These are phyloP conservation scores for Fusarium anguioides DNA, from an alignment of 2,329 filamentous ascomycete genomes.

Conservation along the genomic window DNA sequence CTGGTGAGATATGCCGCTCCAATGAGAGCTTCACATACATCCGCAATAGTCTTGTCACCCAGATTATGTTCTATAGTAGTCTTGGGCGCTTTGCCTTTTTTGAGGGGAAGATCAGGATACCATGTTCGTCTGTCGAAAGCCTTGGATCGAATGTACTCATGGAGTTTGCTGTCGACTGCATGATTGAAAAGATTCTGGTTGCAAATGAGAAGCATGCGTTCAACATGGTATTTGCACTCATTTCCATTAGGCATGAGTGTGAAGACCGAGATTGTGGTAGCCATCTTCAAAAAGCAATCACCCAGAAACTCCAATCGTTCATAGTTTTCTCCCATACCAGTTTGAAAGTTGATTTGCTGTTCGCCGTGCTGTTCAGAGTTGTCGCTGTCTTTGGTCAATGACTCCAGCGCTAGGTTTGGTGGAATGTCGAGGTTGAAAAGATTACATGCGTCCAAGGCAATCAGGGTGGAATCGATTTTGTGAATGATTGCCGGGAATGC, in stretches of 20 bases:
- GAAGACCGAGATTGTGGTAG: constrained; percentile 88
- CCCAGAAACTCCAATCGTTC: constrained; percentile 94
- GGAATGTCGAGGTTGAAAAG: constrained; percentile 72
- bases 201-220: constrained; percentile 90
- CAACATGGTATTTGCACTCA: constrained; percentile 89
- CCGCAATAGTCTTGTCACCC: constrained; percentile 89
- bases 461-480: constrained; percentile 82
- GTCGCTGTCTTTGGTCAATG: constrained; percentile 91
- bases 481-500: constrained; percentile 86
- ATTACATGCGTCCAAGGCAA: constrained; percentile 79
- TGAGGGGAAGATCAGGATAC: constrained; percentile 85
- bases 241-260: constrained; percentile 79
- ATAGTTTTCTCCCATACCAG: constrained; percentile 93
- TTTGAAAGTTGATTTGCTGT: constrained; percentile 77
- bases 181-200: constrained; percentile 89
- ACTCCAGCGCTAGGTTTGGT: constrained; percentile 81
- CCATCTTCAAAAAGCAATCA: constrained; percentile 95
- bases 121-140: constrained; percentile 84
- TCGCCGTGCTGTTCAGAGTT: constrained; percentile 78
- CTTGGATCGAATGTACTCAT: constrained; percentile 84
- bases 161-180: constrained; percentile 72
- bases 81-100: constrained; percentile 74
- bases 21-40: constrained; percentile 94
- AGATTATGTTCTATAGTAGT: constrained; percentile 69
- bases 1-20: constrained; percentile 78